phyloP scores from a whole-genome alignment of 495 filamentous ascomycete genomes.

The Hypoxylon trugodes region DNA sequence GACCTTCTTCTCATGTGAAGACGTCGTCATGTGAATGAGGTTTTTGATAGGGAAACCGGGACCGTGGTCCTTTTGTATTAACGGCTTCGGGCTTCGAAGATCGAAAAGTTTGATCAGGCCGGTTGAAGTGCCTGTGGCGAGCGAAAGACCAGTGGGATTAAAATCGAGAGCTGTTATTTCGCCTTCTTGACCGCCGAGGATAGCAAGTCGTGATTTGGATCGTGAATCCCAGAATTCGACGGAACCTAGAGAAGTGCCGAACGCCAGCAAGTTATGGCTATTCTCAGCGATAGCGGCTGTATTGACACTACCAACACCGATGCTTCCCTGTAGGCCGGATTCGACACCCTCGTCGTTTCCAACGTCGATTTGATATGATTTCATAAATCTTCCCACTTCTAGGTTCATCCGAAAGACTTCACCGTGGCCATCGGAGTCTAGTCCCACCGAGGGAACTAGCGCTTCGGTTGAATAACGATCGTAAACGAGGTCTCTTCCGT shows the following conservation, averaged over 20 bases:
- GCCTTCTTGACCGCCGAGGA: slow-evolving; percentile 69
- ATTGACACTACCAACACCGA: slow-evolving; percentile 85
- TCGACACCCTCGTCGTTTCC: slow-evolving; percentile 79
- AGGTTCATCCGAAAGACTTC: slow-evolving; percentile 94
- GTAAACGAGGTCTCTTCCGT: slow-evolving; percentile 89
- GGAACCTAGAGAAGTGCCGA: slow-evolving; percentile 94
- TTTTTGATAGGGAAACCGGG: slow-evolving; percentile 91
- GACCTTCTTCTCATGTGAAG: slow-evolving; percentile 84
- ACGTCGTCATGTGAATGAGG: slow-evolving; percentile 82
- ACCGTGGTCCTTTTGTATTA: slow-evolving; percentile 92
- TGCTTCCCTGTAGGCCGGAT: slow-evolving; percentile 81
- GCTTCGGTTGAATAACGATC: slow-evolving; percentile 87
- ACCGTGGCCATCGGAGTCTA: slow-evolving; percentile 80
- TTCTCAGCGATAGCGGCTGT: slow-evolving; percentile 87
- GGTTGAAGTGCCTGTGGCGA: slow-evolving; percentile 87
- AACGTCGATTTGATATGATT: slow-evolving; percentile 78
- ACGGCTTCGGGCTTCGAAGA: slow-evolving; percentile 83
- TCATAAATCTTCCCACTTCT: slow-evolving; percentile 90
- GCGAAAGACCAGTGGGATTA: slow-evolving; percentile 80
- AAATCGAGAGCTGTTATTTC: slow-evolving; percentile 91
- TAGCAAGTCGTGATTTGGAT: slow-evolving; percentile 79
- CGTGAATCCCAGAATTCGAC: slow-evolving; percentile 97
- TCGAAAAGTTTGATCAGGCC: slow-evolving; percentile 95
- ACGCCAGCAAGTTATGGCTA: slow-evolving; percentile 89
- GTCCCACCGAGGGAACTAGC: slow-evolving; percentile 85